Conservation (phyloP, 2,329 filamentous ascomycete species). For the Lachnellula arida region DNA sequence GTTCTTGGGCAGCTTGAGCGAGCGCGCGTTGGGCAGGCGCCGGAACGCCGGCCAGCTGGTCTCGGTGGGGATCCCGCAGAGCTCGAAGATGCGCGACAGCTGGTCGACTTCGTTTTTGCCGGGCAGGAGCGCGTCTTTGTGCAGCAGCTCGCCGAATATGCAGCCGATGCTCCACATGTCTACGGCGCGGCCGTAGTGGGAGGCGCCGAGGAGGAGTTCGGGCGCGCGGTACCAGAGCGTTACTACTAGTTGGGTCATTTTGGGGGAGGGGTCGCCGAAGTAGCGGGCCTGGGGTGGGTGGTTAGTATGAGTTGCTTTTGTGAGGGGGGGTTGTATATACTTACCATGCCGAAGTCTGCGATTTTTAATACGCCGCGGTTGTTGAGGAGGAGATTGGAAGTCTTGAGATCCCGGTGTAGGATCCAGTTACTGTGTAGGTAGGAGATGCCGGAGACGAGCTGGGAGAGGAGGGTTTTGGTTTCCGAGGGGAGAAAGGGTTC, state of each 20-base stretch:
- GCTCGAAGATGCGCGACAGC: slow-evolving; percentile 78
- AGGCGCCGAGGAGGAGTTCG: slow-evolving; percentile 79
- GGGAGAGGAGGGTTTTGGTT: slow-evolving; percentile 81
- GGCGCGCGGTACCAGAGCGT: slow-evolving; percentile 96
- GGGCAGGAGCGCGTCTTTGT: slow-evolving; percentile 75
- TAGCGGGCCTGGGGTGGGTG: slow-evolving; percentile 45
- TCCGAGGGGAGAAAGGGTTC: slow-evolving; percentile 92
- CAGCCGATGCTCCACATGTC: slow-evolving; percentile 98
- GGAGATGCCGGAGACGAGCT: slow-evolving; percentile 73
- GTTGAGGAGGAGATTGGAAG: slow-evolving; percentile 88
- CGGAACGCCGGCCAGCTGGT: slow-evolving; percentile 83
- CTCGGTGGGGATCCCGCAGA: slow-evolving; percentile 82
- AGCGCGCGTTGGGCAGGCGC: slow-evolving; percentile 79
- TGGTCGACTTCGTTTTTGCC: slow-evolving; percentile 93
- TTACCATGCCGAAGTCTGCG: slow-evolving; percentile 97
- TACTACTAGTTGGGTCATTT: slow-evolving; percentile 87
- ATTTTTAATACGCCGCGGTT: slow-evolving; percentile 94
- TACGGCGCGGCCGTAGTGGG: slow-evolving; percentile 68
- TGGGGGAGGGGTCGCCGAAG: slow-evolving; percentile 70
- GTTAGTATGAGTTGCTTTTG: slow-evolving; percentile 61
- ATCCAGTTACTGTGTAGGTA: slow-evolving; percentile 91
- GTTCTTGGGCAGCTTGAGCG: slow-evolving; percentile 62
- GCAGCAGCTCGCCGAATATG: slow-evolving; percentile 88
- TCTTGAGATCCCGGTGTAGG: slow-evolving; percentile 89
- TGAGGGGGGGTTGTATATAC: slow-evolving; percentile 70